A percentile compares a stretch with the other conserved stretches of the same genome.
Evolutionary conservation across 2,329 filamentous ascomycete species (phyloP).

Genomic region (Penicillium sp.): DNA sequence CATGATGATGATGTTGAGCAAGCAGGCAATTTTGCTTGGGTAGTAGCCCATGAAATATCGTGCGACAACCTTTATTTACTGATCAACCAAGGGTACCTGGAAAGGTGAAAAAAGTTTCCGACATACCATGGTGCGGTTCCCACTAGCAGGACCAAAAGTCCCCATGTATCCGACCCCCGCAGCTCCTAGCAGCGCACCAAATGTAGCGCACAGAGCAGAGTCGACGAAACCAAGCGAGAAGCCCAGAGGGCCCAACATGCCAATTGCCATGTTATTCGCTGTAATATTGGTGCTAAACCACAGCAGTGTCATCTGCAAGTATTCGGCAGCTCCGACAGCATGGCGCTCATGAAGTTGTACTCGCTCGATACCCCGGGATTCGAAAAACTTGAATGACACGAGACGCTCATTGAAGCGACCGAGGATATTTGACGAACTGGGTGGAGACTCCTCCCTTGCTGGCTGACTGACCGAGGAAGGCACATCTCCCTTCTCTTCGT

Average conservation of each 20-base stretch:
- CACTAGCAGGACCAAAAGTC: slow-evolving; percentile 35
- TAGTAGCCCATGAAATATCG: slow-evolving; percentile 39
- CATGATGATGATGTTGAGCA: slow-evolving; percentile 38
- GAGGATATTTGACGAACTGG: neutral
- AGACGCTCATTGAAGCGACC: neutral
- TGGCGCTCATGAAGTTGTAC: slow-evolving; percentile 53
- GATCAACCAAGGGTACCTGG: neutral
- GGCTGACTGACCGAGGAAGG: neutral
- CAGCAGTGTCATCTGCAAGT: slow-evolving; percentile 28
- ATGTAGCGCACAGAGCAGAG: slow-evolving; percentile 27
- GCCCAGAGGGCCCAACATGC: slow-evolving; percentile 34
- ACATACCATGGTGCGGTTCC: slow-evolving; percentile 37
- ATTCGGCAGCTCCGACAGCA: slow-evolving; percentile 33
- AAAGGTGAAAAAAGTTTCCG: neutral
- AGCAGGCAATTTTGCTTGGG: slow-evolving; percentile 33
- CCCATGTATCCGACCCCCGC: slow-evolving; percentile 33
- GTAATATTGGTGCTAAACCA: slow-evolving; percentile 33
- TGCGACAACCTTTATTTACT: slow-evolving; percentile 23
- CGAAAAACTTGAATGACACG: slow-evolving; percentile 21
- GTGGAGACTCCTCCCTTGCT: neutral
- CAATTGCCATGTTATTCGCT: slow-evolving; percentile 35
- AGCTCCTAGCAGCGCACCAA: slow-evolving; percentile 30
- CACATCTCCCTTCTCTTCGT: neutral
- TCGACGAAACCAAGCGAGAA: slow-evolving; percentile 37
- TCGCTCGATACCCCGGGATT: slow-evolving; percentile 58